Conservation (phyloP, 345 rosid genomes). For the Eucalyptus polyanthemos region DNA sequence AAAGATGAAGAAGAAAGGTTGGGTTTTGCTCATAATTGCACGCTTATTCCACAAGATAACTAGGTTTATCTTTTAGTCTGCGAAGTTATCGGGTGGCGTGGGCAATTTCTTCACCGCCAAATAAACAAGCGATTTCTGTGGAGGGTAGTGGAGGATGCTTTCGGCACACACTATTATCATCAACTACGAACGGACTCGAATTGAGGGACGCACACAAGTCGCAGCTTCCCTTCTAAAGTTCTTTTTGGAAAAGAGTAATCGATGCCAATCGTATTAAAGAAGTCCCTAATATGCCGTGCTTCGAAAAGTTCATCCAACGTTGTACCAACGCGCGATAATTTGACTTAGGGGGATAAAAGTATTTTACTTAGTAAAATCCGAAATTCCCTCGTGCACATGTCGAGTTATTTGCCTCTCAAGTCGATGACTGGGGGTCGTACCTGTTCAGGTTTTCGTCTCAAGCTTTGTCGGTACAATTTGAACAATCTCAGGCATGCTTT, state of each 20-base stretch:
- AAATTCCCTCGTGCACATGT: background rate
- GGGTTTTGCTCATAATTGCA: background rate
- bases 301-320: background rate
- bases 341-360: background rate
- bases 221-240: background rate
- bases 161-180: background rate
- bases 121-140: background rate
- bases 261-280: background rate
- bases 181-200: background rate
- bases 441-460: background rate
- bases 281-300: background rate
- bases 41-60: background rate
- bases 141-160: background rate
- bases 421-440: background rate
- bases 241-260: background rate
- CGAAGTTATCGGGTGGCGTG: background rate
- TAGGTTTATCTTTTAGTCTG: background rate
- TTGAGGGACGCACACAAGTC: background rate
- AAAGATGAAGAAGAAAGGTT: background rate
- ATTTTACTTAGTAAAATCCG: background rate
- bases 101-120: background rate
- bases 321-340: background rate
- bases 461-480: background rate
- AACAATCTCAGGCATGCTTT: background rate
- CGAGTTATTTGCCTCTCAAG: background rate